Evolutionary conservation across 2,329 filamentous ascomycete genomes (phyloP).

Genomic region (Didymella exigua): DNA sequence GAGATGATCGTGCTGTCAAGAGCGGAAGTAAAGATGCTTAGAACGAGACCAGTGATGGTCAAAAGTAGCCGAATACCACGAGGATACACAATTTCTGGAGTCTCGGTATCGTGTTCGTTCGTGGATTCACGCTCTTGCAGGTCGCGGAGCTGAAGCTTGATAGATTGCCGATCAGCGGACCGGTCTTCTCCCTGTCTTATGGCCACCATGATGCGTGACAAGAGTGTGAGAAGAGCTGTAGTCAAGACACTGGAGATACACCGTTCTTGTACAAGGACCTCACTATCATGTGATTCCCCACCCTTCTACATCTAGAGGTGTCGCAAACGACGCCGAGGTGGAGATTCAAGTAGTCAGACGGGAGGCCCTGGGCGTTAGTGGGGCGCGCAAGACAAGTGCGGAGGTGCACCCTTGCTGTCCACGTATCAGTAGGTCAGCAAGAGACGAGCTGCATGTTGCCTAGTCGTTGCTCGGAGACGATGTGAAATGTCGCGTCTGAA

Average conservation of each 20-base stretch:
- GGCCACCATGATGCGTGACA: neutral
- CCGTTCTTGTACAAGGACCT: slow-evolving; percentile 5
- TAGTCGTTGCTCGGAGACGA: neutral
- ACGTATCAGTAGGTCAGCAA: neutral
- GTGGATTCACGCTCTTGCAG: neutral
- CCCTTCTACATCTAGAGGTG: neutral
- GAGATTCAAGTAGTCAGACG: neutral
- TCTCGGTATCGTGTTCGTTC: neutral
- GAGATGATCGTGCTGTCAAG: slow-evolving; percentile 44
- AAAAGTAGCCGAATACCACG: slow-evolving; percentile 30
- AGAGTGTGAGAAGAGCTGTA: neutral
- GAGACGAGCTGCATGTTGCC: neutral
- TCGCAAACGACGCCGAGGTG: neutral
- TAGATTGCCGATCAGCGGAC: neutral
- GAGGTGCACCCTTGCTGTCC: neutral
- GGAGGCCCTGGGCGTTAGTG: neutral
- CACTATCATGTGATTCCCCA: slow-evolving; percentile 3
- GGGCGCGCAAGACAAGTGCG: neutral
- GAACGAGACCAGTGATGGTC: slow-evolving; percentile 36
- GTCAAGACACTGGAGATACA: neutral
- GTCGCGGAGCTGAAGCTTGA: neutral
- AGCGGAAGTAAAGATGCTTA: slow-evolving; percentile 37
- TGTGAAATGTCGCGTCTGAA: neutral
- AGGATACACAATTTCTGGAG: slow-evolving; percentile 17
- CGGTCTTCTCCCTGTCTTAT: neutral